Evolutionary conservation across 2,329 filamentous ascomycete species (phyloP).

Genomic region (Pseudohalonectria lignicola): DNA sequence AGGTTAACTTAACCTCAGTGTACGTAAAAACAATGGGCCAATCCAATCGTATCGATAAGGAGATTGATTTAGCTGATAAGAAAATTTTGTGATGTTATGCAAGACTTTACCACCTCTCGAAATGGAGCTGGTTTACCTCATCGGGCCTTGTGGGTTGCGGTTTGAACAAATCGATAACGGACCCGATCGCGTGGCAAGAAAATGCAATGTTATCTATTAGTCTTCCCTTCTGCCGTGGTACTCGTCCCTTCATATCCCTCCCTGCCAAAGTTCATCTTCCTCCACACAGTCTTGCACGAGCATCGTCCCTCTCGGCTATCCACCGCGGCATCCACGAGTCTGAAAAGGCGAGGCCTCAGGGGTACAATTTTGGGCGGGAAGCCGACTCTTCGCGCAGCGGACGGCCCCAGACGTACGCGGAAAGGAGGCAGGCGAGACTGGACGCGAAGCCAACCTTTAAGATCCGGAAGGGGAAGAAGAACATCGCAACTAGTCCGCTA

Average conservation of each 20-base stretch:
- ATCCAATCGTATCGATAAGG: too few species aligned
- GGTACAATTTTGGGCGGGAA: not conserved
- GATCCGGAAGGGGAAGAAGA: conserved; percentile 38
- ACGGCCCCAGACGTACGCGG: too few species aligned
- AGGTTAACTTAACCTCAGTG: too few species aligned
- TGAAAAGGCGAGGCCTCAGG: not conserved
- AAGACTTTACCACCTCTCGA: too few species aligned
- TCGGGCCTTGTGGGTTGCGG: too few species aligned
- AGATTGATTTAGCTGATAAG: too few species aligned
- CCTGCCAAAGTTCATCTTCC: not conserved
- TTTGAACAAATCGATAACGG: too few species aligned
- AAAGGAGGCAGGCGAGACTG: conserved; percentile 12
- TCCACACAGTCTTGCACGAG: not conserved
- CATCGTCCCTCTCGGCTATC: conserved; percentile 12
- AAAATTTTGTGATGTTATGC: too few species aligned
- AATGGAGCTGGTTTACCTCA: too few species aligned
- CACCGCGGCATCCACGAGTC: conserved; percentile 10
- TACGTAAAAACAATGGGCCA: too few species aligned
- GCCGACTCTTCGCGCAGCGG: too few species aligned
- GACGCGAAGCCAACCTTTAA: conserved; percentile 18
- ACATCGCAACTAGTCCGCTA: conserved; percentile 32
- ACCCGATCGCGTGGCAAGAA: too few species aligned
- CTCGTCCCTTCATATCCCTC: not conserved
- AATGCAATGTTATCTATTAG: conserved; percentile 1
- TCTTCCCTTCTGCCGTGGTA: not conserved